phyloP scores from a whole-genome alignment of 106 monocot genomes.

The Hemerocallis citrina region DNA sequence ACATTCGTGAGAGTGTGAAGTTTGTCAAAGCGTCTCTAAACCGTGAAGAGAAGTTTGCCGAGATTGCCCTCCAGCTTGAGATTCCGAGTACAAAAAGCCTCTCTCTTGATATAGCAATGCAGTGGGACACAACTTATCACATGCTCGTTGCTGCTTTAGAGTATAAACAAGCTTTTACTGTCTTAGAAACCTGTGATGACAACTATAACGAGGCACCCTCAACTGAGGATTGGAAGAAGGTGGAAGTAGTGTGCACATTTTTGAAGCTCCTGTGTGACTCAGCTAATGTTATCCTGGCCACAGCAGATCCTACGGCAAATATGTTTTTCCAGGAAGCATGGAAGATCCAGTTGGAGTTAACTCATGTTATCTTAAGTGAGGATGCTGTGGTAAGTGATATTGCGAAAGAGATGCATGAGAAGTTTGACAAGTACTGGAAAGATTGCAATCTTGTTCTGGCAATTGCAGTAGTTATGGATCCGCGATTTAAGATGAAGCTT shows the following conservation, averaged over 20 bases:
- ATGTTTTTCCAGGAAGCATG: slow-evolving; percentile 93
- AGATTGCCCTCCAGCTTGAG: slow-evolving; percentile 69
- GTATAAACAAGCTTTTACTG: slow-evolving; percentile 66
- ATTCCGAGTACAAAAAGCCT: slow-evolving; percentile 46
- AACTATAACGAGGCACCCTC: slow-evolving; percentile 90
- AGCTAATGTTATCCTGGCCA: slow-evolving; percentile 44
- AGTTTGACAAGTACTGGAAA: slow-evolving; percentile 96
- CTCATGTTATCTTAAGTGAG: slow-evolving; percentile 31
- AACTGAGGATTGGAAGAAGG: slow-evolving; percentile 81
- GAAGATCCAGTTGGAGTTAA: slow-evolving; percentile 76
- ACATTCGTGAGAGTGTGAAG: slow-evolving; percentile 84
- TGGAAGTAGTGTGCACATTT: slow-evolving; percentile 67
- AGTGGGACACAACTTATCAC: slow-evolving; percentile 90
- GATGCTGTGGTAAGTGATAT: slow-evolving; percentile 35
- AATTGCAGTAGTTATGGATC: slow-evolving; percentile 91
- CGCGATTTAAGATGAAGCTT: slow-evolving; percentile 93
- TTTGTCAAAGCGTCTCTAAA: slow-evolving; percentile 75
- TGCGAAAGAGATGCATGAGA: slow-evolving; percentile 75
- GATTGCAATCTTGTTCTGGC: slow-evolving; percentile 85
- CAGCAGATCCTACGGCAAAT: slow-evolving; percentile 63
- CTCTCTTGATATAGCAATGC: slow-evolving; percentile 59
- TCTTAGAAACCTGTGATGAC: slow-evolving; percentile 70
- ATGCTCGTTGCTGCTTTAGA: slow-evolving; percentile 82
- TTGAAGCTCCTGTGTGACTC: slow-evolving; percentile 77
- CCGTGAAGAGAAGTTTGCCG: slow-evolving; percentile 73